Evolutionary conservation across 148 eudicot genomes (phyloP).

Genomic region (Chenopodium formosanum): DNA sequence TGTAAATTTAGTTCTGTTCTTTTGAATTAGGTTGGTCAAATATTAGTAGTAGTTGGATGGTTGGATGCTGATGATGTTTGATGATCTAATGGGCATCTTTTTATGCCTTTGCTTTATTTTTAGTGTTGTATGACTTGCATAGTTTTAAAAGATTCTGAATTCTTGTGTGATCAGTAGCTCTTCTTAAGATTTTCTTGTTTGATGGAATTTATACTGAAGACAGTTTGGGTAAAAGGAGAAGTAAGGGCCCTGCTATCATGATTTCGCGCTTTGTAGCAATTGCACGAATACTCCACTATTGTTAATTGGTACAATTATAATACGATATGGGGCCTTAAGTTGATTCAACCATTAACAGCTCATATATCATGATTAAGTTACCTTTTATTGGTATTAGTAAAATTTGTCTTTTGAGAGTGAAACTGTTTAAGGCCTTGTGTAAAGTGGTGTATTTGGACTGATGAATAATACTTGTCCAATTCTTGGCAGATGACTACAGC

Average conservation of each 20-base stretch:
- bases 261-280: slow-evolving; percentile 7
- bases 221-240: background rate
- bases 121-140: background rate
- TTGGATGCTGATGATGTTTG: slow-evolving; percentile 8
- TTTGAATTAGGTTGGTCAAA: background rate
- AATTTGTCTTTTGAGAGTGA: slow-evolving; percentile 24
- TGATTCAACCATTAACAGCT: background rate
- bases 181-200: background rate
- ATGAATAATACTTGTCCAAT: slow-evolving; percentile 16
- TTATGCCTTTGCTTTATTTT: background rate
- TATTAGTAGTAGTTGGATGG: background rate
- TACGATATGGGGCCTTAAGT: background rate
- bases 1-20: background rate
- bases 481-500: slow-evolving; percentile 83
- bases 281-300: background rate
- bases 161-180: background rate
- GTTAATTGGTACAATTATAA: slow-evolving; percentile 3
- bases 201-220: slow-evolving; percentile 1
- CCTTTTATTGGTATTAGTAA: slow-evolving; percentile 13
- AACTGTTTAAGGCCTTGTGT: slow-evolving; percentile 7
- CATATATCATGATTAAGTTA: slow-evolving; percentile 7
- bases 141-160: background rate
- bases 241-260: slow-evolving; percentile 5
- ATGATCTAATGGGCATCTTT: slow-evolving; percentile 7
- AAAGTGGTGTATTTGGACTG: slow-evolving; percentile 14